These are phyloP conservation scores for Candida morakotiae DNA, from an alignment of 805 yeast species.

Conservation along the genomic window DNA sequence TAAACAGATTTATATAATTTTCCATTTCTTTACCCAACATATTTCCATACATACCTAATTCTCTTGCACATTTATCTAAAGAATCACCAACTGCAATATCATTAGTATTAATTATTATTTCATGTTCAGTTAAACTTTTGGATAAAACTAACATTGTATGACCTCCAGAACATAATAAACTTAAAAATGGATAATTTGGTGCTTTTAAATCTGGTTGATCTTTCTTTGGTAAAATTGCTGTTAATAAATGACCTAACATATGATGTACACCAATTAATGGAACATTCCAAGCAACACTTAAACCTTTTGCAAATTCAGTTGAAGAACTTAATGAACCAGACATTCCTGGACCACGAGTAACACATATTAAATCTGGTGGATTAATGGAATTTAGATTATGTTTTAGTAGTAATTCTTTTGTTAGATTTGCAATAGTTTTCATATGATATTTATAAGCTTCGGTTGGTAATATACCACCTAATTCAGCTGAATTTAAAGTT, in stretches of 20 bases:
- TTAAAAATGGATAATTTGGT: conserved; percentile 65
- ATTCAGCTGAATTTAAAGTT: conserved; percentile 60
- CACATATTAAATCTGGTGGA: conserved; percentile 75
- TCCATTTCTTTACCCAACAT: conserved; percentile 89
- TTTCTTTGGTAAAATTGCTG: conserved; percentile 31
- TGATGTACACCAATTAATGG: conserved; percentile 93
- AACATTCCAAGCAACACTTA: conserved; percentile 68
- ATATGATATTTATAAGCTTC: conserved; percentile 82
- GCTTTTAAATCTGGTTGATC: conserved; percentile 44
- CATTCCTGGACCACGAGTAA: conserved; percentile 97
- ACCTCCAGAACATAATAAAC: conserved; percentile 86
- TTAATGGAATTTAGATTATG: conserved; percentile 23
- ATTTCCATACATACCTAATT: conserved; percentile 71
- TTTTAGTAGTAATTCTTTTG: conserved; percentile 38
- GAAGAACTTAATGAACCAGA: conserved; percentile 83
- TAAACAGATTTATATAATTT: conserved; percentile 36
- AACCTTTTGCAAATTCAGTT: conserved; percentile 78
- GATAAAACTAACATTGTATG: conserved; percentile 86
- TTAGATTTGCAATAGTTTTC: conserved; percentile 46
- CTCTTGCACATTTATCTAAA: conserved; percentile 87
- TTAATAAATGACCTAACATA: conserved; percentile 87
- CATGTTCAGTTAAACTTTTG: conserved; percentile 57
- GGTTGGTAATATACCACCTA: conserved; percentile 88
- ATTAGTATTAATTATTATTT: conserved; percentile 65
- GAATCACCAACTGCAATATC: conserved; percentile 96